Percentiles rank a stretch among this genome's conserved stretches.
Evolutionary conservation across 805 yeast species (phyloP).

Genomic region (Candida nanaspora): DNA sequence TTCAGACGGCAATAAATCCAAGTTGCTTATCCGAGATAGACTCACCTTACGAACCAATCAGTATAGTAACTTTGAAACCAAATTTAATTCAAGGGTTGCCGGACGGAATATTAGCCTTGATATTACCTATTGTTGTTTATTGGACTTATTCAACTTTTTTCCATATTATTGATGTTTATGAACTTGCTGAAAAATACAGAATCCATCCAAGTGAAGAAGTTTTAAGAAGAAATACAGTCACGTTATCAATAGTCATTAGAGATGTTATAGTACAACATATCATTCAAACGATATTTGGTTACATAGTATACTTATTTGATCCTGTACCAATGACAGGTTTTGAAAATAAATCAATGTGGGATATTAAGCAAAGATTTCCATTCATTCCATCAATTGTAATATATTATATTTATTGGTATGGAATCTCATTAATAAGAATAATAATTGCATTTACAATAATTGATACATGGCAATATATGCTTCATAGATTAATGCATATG

Average conservation of each 20-base stretch:
- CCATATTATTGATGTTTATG: conserved; percentile 65
- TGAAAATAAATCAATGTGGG: conserved; percentile 43
- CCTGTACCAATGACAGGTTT: conserved; percentile 43
- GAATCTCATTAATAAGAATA: conserved; percentile 52
- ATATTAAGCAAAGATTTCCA: conserved; percentile 26
- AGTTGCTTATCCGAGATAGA: conserved; percentile 17
- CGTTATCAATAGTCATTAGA: conserved; percentile 58
- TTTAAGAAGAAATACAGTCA: conserved; percentile 63
- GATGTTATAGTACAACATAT: conserved; percentile 84
- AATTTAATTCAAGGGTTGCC: conserved; percentile 52
- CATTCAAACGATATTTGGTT: conserved; percentile 73
- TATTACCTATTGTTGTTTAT: conserved; percentile 74
- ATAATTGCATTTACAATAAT: conserved; percentile 61
- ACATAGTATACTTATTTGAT: conserved; percentile 47
- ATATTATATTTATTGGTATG: conserved; percentile 52
- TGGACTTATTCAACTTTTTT: conserved; percentile 75
- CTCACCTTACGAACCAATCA: conserved; percentile 20
- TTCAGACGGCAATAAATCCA: not conserved
- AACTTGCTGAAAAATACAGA: conserved; percentile 75
- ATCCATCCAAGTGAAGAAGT: conserved; percentile 93
- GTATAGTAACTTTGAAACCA: conserved; percentile 24
- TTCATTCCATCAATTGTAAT: conserved; percentile 42
- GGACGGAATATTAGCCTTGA: conserved; percentile 66
- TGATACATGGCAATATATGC: conserved; percentile 93
- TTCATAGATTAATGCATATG: conserved; percentile 84